These are phyloP conservation scores for Talaromyces sp. DNA, from an alignment of 2,329 filamentous ascomycete genomes.

Conservation along the genomic window DNA sequence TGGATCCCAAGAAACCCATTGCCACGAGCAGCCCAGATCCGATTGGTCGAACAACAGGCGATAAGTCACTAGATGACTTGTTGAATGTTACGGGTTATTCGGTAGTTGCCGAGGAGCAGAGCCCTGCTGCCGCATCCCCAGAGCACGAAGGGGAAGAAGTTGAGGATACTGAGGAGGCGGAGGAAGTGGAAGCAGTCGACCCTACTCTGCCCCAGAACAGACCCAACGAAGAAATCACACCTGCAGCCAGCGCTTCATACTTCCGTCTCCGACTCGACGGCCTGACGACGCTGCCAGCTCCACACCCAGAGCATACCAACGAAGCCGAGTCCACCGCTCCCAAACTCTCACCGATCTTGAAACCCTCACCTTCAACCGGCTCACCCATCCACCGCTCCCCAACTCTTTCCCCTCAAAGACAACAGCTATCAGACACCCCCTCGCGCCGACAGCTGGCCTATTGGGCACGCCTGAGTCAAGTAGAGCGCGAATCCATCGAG, in stretches of 20 bases:
- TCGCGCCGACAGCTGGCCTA: constrained; percentile 37
- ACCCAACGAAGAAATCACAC: constrained; percentile 30
- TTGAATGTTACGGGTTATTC: constrained; percentile 39
- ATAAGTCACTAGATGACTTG: constrained; percentile 37
- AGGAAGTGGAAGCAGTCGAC: constrained; percentile 22
- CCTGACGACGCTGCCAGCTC: constrained; percentile 26
- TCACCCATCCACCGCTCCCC: constrained; percentile 10
- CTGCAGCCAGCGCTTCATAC: constrained; percentile 13
- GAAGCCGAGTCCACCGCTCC: constrained; percentile 30
- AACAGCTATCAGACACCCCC: constrained; percentile 18
- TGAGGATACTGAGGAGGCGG: constrained; percentile 18
- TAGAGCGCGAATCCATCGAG: constrained; percentile 65
- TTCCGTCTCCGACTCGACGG: constrained; percentile 36
- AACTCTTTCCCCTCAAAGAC: constrained; percentile 15
- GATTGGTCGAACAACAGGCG: constrained; percentile 8
- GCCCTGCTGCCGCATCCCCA: constrained; percentile 6
- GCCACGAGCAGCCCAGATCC: constrained; percentile 12
- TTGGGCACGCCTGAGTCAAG: constrained; percentile 51
- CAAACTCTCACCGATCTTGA: constrained; percentile 28
- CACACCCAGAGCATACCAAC: constrained; percentile 25
- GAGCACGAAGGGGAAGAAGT: constrained; percentile 10
- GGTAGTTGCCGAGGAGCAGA: constrained; percentile 19
- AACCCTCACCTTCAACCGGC: constrained; percentile 23
- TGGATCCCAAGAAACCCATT: constrained; percentile 22
- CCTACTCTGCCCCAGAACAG: constrained; percentile 45